These are phyloP conservation scores for Saccharomycopsis oosterbeekiorum DNA, from an alignment of 805 yeast species.

Conservation along the genomic window DNA sequence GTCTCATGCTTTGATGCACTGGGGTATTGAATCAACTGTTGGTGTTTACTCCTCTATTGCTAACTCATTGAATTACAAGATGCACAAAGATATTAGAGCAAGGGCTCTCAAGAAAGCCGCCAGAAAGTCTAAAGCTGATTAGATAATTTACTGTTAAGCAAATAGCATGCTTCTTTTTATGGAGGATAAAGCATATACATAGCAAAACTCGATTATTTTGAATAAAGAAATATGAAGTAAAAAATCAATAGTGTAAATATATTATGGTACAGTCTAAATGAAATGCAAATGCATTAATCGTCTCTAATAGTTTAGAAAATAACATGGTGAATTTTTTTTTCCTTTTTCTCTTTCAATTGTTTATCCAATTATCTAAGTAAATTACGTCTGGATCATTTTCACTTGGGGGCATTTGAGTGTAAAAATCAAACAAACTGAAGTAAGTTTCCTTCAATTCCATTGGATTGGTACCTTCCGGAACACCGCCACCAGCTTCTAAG, in stretches of 20 bases:
- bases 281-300: background rate
- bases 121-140: conserved; percentile 5
- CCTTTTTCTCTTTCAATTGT: conserved; percentile 8
- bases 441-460: conserved; percentile 11
- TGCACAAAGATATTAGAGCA: conserved; percentile 72
- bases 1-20: conserved; percentile 89
- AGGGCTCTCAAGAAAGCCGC: conserved; percentile 77
- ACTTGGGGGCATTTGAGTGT: conserved; percentile 30
- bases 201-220: background rate
- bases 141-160: background rate
- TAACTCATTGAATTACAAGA: conserved; percentile 53
- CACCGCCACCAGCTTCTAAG: conserved; percentile 28
- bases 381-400: conserved; percentile 32
- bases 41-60: conserved; percentile 75
- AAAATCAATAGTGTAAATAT: background rate
- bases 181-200: no score
- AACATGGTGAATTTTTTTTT: no score
- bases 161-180: no score
- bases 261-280: background rate
- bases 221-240: background rate
- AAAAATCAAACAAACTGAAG: conserved; percentile 30
- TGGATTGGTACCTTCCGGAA: conserved; percentile 19
- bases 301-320: background rate
- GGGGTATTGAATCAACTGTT: conserved; percentile 62
- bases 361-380: conserved; percentile 40